A percentile compares a stretch with the other conserved stretches of the same genome.
Evolutionary conservation across 2,329 filamentous ascomycete genomes (phyloP).

Genomic region (Drechslerella stenobrocha): DNA sequence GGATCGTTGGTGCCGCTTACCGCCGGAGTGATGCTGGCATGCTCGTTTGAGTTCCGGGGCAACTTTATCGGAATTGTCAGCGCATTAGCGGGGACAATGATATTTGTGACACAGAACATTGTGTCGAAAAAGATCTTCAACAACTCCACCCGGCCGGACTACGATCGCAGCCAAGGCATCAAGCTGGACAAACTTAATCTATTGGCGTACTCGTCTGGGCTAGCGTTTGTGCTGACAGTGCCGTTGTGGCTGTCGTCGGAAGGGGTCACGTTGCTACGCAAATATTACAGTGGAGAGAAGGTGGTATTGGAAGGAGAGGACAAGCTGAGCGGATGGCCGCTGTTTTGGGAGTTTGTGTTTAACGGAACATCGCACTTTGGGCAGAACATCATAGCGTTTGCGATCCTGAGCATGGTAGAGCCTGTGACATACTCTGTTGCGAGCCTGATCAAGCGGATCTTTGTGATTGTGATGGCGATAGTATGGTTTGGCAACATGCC

Average conservation of each 20-base stretch:
- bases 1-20: conserved; percentile 88
- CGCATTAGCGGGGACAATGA: conserved; percentile 83
- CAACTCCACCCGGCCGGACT: conserved; percentile 81
- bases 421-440: conserved; percentile 97
- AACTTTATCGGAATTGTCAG: conserved; percentile 89
- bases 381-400: conserved; percentile 92
- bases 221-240: conserved; percentile 83
- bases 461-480: conserved; percentile 92
- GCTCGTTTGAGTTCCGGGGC: conserved; percentile 84
- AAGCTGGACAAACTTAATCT: conserved; percentile 97
- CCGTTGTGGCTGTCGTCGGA: conserved; percentile 95
- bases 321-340: conserved; percentile 57
- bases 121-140: conserved; percentile 98
- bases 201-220: conserved; percentile 91
- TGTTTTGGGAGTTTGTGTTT: conserved; percentile 86
- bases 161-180: conserved; percentile 65
- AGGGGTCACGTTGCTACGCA: conserved; percentile 73
- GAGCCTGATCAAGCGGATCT: conserved; percentile 93
- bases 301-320: conserved; percentile 76
- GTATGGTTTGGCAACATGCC: conserved; percentile 94
- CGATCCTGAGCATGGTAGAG: conserved; percentile 87
- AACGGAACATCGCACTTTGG: conserved; percentile 96
- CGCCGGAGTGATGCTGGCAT: conserved; percentile 91
- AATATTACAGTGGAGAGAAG: conserved; percentile 79
- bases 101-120: conserved; percentile 98